A percentile compares a stretch with the other conserved stretches of the same genome.
Evolutionary conservation across 2,329 filamentous ascomycete genomes (phyloP).

Genomic region (Apiospora rasikravindrae): DNA sequence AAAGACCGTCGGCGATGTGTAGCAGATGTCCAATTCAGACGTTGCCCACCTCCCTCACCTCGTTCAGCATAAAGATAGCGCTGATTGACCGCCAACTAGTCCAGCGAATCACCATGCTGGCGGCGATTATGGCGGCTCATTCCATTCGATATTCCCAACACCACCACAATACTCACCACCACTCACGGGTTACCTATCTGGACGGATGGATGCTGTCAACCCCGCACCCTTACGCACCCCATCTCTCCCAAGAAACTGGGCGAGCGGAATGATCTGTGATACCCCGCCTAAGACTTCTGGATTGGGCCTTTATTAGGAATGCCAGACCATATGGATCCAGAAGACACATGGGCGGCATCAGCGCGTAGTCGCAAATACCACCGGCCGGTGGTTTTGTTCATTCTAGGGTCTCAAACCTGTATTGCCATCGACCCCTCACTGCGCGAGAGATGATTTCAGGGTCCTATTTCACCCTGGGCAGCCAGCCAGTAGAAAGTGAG

Average conservation of each 20-base stretch:
- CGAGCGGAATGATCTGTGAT: conserved; percentile 13
- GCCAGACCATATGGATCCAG: not conserved
- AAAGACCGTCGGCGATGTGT: not conserved
- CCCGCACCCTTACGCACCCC: conserved; percentile 1
- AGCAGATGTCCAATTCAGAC: not conserved
- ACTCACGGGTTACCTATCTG: conserved; percentile 7
- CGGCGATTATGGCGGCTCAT: not conserved
- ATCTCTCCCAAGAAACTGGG: conserved; percentile 6
- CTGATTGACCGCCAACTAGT: not conserved
- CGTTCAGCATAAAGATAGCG: not conserved
- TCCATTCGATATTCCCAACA: not conserved
- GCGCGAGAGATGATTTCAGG: not conserved
- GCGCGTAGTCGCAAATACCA: not conserved
- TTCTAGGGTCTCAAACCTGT: not conserved
- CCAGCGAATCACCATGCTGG: not conserved
- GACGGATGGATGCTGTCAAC: conserved; percentile 12
- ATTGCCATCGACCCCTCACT: not conserved
- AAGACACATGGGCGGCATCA: conserved; percentile 9
- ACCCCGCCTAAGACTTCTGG: not conserved
- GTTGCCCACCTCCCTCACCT: not conserved
- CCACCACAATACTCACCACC: too few relatives aligned
- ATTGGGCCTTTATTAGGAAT: not conserved
- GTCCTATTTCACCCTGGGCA: not conserved
- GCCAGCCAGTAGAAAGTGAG: too few relatives aligned
- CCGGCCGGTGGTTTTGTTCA: not conserved